Conservation (phyloP, 1,139 yeast species). For the Lodderomyces parapsilosis region DNA sequence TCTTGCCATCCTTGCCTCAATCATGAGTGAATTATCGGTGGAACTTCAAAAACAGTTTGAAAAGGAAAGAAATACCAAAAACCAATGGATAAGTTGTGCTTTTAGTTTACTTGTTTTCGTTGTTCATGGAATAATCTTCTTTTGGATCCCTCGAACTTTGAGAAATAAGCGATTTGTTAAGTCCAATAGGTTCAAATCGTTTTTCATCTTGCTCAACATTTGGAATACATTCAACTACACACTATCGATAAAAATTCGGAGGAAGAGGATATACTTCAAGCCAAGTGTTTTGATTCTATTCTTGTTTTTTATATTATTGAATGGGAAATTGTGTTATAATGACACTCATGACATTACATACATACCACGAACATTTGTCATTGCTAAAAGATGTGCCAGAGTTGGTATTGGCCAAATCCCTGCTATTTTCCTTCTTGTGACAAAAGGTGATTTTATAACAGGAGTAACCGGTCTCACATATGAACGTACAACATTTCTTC, state of each 20-base stretch:
- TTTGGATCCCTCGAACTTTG: conserved; percentile 37
- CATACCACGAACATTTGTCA: conserved; percentile 35
- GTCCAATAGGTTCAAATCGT: conserved; percentile 15
- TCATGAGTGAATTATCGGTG: conserved; percentile 9
- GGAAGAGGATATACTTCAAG: conserved; percentile 28
- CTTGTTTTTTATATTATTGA: conserved; percentile 27
- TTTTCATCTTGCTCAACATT: conserved; percentile 25
- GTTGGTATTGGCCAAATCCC: conserved; percentile 46
- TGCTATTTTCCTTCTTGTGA: conserved; percentile 31
- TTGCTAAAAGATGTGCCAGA: conserved; percentile 45
- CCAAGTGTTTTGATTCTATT: conserved; percentile 39
- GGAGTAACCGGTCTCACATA: conserved; percentile 42
- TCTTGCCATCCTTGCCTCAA: no score
- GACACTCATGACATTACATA: conserved; percentile 41
- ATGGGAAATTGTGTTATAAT: conserved; percentile 24
- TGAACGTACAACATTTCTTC: conserved; percentile 39
- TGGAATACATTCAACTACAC: conserved; percentile 33
- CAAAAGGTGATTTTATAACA: conserved; percentile 41
- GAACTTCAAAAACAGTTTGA: conserved; percentile 35
- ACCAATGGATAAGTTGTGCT: conserved; percentile 37
- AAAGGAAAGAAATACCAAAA: conserved; percentile 30
- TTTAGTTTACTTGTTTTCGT: conserved; percentile 25
- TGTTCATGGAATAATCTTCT: conserved; percentile 41
- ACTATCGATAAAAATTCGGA: conserved; percentile 11
- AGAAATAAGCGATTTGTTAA: conserved; percentile 16